These are phyloP conservation scores for Geotrichum aggregatum DNA, from an alignment of 1,139 yeast genomes.

Conservation along the genomic window DNA sequence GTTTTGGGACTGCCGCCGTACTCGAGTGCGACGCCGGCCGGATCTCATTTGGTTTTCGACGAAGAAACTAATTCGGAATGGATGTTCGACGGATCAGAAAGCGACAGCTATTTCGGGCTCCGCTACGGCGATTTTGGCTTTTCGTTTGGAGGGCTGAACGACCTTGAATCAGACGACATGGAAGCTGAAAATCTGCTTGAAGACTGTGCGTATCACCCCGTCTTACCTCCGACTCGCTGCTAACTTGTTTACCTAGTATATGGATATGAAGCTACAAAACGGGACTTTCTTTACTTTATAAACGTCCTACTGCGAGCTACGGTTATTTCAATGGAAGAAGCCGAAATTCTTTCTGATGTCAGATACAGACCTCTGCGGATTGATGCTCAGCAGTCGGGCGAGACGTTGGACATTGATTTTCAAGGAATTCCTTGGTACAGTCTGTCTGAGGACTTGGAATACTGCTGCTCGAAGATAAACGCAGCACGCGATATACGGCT, in stretches of 20 bases:
- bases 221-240: not conserved
- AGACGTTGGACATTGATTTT: constrained; percentile 9
- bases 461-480: not conserved
- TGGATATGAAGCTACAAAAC: not conserved
- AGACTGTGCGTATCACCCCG: not conserved
- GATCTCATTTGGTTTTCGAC: no score
- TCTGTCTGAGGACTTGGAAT: not conserved
- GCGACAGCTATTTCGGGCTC: no score
- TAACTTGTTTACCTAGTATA: not conserved
- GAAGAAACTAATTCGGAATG: no score
- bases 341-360: not conserved
- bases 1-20: no score
- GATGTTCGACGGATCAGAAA: no score
- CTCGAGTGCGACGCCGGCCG: no score
- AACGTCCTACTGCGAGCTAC: not conserved
- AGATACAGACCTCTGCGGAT: constrained; percentile 7
- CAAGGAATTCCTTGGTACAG: constrained; percentile 20
- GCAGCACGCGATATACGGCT: constrained; percentile 13
- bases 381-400: not conserved
- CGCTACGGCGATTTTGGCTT: no score
- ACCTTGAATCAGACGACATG: not conserved
- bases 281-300: constrained; percentile 2
- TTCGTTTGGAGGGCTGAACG: not conserved
- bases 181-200: not conserved
- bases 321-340: not conserved